Percentiles rank a stretch among this genome's conserved stretches.
Conservation (phyloP, 257 asterid genomes). For the Knoxia roxburghii region DNA sequence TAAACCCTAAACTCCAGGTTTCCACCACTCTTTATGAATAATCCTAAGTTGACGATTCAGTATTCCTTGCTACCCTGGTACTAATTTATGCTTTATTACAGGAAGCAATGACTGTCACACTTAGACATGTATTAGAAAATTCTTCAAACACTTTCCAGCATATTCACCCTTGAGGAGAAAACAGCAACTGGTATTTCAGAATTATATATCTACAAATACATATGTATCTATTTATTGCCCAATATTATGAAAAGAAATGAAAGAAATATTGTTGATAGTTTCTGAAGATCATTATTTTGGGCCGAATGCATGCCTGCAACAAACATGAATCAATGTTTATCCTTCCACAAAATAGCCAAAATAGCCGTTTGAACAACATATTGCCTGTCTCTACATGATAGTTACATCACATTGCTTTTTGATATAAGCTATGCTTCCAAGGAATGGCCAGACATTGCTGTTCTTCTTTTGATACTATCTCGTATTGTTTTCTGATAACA, state of each 20-base stretch:
- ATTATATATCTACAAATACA: neutral
- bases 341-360: too few species aligned
- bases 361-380: too few species aligned
- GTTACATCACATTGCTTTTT: too few species aligned
- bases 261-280: neutral
- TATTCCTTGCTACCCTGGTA: neutral
- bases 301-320: neutral
- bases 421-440: too few species aligned
- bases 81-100: neutral
- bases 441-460: too few species aligned
- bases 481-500: neutral
- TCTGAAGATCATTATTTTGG: neutral
- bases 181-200: neutral
- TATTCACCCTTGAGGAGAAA: neutral
- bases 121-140: neutral
- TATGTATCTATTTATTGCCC: too few species aligned
- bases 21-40: neutral
- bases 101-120: neutral
- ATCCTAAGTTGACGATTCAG: neutral
- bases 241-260: neutral
- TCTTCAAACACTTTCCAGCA: neutral
- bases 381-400: too few species aligned
- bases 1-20: neutral
- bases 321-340: too few species aligned
- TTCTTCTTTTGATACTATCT: neutral